These are phyloP conservation scores for Fermentozyma sake DNA, from an alignment of 1,139 yeast species.

Conservation along the genomic window DNA sequence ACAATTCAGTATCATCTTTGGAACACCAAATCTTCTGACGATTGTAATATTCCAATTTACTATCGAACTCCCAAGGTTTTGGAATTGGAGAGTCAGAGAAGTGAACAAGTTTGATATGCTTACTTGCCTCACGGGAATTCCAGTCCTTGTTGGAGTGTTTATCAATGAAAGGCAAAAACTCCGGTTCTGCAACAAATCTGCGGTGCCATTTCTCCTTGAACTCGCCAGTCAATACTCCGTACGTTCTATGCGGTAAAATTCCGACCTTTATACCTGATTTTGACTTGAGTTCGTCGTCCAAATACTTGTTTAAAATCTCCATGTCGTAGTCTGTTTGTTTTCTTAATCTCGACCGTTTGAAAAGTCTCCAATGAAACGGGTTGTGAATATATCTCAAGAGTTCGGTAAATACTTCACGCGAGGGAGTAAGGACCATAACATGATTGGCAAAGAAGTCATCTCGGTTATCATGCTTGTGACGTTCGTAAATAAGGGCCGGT, in stretches of 20 bases:
- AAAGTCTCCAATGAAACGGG: slow-evolving; percentile 30
- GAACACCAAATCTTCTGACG: slow-evolving; percentile 24
- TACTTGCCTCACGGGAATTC: slow-evolving; percentile 20
- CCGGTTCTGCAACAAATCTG: slow-evolving; percentile 26
- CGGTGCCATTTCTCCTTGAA: slow-evolving; percentile 30
- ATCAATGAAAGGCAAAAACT: slow-evolving; percentile 26
- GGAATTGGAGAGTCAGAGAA: slow-evolving; percentile 46
- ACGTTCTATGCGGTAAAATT: slow-evolving; percentile 41
- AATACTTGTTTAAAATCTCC: slow-evolving; percentile 43
- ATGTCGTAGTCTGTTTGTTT: slow-evolving; percentile 38
- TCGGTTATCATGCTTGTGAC: slow-evolving; percentile 27
- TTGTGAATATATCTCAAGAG: slow-evolving; percentile 25
- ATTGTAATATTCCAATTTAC: slow-evolving; percentile 17
- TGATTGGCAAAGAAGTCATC: slow-evolving; percentile 37
- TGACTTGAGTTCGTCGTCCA: slow-evolving; percentile 12
- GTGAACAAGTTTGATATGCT: slow-evolving; percentile 28
- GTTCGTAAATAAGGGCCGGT: slow-evolving; percentile 20
- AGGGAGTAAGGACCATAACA: slow-evolving; percentile 45
- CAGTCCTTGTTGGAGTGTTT: slow-evolving; percentile 20
- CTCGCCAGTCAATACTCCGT: slow-evolving; percentile 49
- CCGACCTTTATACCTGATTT: slow-evolving; percentile 22
- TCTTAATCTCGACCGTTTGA: slow-evolving; percentile 17
- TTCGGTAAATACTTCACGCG: slow-evolving; percentile 19
- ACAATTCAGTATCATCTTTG: slow-evolving; percentile 9
- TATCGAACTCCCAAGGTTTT: slow-evolving; percentile 37